Evolutionary conservation across 2,329 filamentous ascomycete genomes (phyloP).

Genomic region (Tolypocladium album): DNA sequence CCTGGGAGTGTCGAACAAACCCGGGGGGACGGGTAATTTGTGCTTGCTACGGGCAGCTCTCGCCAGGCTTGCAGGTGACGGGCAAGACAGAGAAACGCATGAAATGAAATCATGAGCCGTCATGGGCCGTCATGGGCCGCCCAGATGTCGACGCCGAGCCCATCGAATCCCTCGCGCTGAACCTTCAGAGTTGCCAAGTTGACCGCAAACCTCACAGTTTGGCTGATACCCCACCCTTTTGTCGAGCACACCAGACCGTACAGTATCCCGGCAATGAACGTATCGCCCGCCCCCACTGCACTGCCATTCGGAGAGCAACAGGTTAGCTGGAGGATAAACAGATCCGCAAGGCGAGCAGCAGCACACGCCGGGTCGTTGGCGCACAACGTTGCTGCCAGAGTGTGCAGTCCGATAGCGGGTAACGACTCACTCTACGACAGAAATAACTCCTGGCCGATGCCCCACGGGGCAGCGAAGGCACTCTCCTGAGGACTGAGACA

Average conservation of each 20-base stretch:
- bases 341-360: background rate
- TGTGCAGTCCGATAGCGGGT: background rate
- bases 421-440: conserved; percentile 48
- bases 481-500: conserved; percentile 17
- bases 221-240: conserved; percentile 34
- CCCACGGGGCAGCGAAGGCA: conserved; percentile 29
- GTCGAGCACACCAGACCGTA: conserved; percentile 45
- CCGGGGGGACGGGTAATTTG: background rate
- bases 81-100: background rate
- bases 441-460: conserved; percentile 23
- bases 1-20: background rate
- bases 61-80: background rate
- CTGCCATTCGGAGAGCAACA: conserved; percentile 23
- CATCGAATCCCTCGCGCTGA: conserved; percentile 52
- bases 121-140: conserved; percentile 6
- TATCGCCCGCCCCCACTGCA: conserved; percentile 64
- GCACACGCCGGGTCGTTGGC: background rate
- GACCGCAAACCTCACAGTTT: conserved; percentile 50
- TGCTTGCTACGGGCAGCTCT: background rate
- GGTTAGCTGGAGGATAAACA: background rate
- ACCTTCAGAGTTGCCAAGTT: conserved; percentile 59
- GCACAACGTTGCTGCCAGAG: background rate
- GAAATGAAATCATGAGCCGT: background rate
- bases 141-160: conserved; percentile 27
- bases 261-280: conserved; percentile 62